Evolutionary conservation across 768 basidiomycete genomes (phyloP).

Genomic region (Russula foetens): DNA sequence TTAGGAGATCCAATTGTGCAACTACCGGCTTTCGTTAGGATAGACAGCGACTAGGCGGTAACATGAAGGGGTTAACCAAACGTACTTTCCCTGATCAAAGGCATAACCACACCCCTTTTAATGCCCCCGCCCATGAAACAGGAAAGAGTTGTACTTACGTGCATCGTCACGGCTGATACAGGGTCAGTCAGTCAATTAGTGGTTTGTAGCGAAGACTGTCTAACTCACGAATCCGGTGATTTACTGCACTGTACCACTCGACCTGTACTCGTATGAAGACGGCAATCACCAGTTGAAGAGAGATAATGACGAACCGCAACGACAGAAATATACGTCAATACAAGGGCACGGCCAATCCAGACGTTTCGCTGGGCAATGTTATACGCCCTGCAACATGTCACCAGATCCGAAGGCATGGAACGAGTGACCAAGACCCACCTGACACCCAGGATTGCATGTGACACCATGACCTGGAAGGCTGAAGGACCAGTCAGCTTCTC

Average conservation of each 20-base stretch:
- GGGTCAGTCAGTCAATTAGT: slow-evolving; percentile 5
- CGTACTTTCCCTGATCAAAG: slow-evolving; percentile 27
- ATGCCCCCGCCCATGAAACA: background rate
- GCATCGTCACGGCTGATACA: background rate
- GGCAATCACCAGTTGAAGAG: slow-evolving; percentile 17
- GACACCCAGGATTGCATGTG: slow-evolving; percentile 55
- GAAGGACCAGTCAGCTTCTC: background rate
- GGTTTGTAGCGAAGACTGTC: background rate
- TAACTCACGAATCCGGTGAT: slow-evolving; percentile 40
- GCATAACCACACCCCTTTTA: background rate
- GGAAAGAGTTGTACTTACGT: background rate
- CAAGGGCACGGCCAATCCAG: slow-evolving; percentile 35
- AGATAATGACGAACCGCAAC: slow-evolving; percentile 33
- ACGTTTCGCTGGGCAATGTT: slow-evolving; percentile 45
- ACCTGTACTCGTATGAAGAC: slow-evolving; percentile 27
- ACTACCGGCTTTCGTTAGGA: slow-evolving; percentile 26
- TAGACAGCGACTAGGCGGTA: background rate
- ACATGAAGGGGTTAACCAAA: background rate
- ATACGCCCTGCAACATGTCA: slow-evolving; percentile 36
- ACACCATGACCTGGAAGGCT: slow-evolving; percentile 59
- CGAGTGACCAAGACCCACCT: slow-evolving; percentile 32
- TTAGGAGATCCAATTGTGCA: slow-evolving; percentile 35
- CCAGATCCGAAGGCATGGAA: background rate
- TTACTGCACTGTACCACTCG: slow-evolving; percentile 51
- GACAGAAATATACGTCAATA: slow-evolving; percentile 33